These are phyloP conservation scores for Hordeum marinum DNA, from an alignment of 176 grass and related monocot genomes.

Conservation along the genomic window DNA sequence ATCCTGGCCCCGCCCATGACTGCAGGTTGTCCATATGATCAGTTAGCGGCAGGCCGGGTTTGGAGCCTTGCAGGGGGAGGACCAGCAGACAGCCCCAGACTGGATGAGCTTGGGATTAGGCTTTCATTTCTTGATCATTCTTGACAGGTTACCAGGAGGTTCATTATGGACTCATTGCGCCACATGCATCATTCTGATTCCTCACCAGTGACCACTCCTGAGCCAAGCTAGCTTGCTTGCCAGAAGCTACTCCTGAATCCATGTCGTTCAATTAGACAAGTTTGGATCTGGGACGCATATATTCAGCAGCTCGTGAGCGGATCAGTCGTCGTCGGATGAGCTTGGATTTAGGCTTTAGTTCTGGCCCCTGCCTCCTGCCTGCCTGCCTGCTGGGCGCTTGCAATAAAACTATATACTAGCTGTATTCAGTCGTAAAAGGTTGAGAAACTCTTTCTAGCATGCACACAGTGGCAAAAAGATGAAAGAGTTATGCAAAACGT, in stretches of 20 bases:
- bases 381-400: background rate
- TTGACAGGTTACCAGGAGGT: background rate
- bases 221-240: background rate
- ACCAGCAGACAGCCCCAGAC: background rate
- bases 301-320: background rate
- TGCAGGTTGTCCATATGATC: background rate
- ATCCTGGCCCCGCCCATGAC: too few relatives aligned
- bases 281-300: background rate
- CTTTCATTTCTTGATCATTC: background rate
- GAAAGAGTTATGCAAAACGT: background rate
- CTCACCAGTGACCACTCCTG: background rate
- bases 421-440: slow-evolving; percentile 1
- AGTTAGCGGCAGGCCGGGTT: background rate
- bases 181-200: slow-evolving; percentile 27
- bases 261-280: background rate
- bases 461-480: background rate
- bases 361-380: background rate
- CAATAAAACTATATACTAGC: background rate
- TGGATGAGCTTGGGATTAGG: slow-evolving; percentile 15
- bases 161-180: background rate
- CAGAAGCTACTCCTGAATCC: background rate
- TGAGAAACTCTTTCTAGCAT: background rate
- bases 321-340: background rate
- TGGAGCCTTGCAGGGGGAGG: background rate
- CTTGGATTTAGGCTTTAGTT: slow-evolving; percentile 17